A percentile compares a stretch with the other conserved stretches of the same genome.
Conservation (phyloP, 2,329 filamentous ascomycete species). For the Apiospora kogelbergensis region DNA sequence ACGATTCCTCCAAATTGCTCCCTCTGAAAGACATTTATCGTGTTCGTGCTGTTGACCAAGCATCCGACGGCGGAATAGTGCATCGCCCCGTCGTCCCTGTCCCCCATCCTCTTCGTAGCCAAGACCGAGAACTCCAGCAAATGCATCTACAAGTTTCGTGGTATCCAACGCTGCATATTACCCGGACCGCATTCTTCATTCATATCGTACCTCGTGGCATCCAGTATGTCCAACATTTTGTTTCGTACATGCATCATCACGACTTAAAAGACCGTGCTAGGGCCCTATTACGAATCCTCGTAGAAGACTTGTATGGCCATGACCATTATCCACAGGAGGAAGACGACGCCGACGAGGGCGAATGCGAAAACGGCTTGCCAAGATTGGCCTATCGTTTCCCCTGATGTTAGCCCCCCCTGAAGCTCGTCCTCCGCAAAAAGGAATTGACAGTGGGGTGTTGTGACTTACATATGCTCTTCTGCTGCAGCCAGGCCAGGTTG, state of each 20-base stretch:
- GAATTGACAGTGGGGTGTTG: too few relatives aligned
- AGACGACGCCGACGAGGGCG: slow-evolving; percentile 57
- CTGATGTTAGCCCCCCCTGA: background rate
- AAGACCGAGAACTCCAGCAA: background rate
- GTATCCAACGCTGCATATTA: background rate
- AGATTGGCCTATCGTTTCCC: slow-evolving; percentile 47
- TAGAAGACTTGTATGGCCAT: slow-evolving; percentile 67
- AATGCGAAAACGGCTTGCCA: slow-evolving; percentile 68
- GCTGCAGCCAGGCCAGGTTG: slow-evolving; percentile 64
- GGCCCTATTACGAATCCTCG: slow-evolving; percentile 19
- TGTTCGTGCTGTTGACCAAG: background rate
- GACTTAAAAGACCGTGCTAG: too few relatives aligned
- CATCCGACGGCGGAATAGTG: background rate
- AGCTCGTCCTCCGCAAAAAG: too few relatives aligned
- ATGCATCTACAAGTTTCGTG: background rate
- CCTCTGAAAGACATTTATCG: background rate
- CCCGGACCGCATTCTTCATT: background rate
- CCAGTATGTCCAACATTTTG: background rate
- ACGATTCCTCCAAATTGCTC: background rate
- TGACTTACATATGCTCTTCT: slow-evolving; percentile 62
- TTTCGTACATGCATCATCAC: background rate
- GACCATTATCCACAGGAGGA: slow-evolving; percentile 67
- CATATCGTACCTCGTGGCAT: background rate
- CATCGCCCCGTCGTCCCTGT: background rate
- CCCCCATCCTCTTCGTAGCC: too few relatives aligned